Evolutionary conservation across 2,329 filamentous ascomycete genomes (phyloP).

Genomic region (Chrysoporthe puriensis): DNA sequence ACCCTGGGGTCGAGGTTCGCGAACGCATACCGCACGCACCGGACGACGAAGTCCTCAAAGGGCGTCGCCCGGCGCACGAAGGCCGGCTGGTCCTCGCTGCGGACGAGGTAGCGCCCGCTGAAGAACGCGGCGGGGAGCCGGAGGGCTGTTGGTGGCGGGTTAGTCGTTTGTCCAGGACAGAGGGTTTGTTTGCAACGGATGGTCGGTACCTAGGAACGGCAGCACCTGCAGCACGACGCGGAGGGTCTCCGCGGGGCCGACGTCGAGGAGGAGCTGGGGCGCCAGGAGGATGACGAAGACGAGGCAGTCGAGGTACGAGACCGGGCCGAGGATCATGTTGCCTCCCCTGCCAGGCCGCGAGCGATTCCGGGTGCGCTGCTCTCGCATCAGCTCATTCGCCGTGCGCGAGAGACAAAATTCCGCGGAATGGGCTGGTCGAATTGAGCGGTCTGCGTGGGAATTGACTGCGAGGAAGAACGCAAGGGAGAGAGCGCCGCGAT

Average conservation of each 20-base stretch:
- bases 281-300: slow-evolving; percentile 72
- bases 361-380: no score
- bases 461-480: no score
- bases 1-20: slow-evolving; percentile 69
- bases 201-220: slow-evolving; percentile 68
- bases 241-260: slow-evolving; percentile 63
- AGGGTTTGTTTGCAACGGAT: background rate
- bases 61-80: slow-evolving; percentile 72
- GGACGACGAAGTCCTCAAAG: slow-evolving; percentile 78
- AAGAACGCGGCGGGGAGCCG: slow-evolving; percentile 63
- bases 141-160: slow-evolving; percentile 48
- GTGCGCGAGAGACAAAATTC: background rate
- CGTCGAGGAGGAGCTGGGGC: slow-evolving; percentile 71
- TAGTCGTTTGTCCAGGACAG: background rate
- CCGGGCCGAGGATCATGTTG: slow-evolving; percentile 73
- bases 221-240: slow-evolving; percentile 63
- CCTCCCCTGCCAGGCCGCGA: background rate
- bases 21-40: slow-evolving; percentile 79
- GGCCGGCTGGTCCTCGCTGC: slow-evolving; percentile 50
- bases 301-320: slow-evolving; percentile 76
- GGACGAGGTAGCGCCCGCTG: slow-evolving; percentile 57
- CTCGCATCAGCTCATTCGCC: background rate
- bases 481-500: background rate
- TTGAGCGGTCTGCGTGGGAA: no score
- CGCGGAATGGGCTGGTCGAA: no score